Conservation (phyloP, 768 basidiomycete genomes). For the Amanita exitialis region DNA sequence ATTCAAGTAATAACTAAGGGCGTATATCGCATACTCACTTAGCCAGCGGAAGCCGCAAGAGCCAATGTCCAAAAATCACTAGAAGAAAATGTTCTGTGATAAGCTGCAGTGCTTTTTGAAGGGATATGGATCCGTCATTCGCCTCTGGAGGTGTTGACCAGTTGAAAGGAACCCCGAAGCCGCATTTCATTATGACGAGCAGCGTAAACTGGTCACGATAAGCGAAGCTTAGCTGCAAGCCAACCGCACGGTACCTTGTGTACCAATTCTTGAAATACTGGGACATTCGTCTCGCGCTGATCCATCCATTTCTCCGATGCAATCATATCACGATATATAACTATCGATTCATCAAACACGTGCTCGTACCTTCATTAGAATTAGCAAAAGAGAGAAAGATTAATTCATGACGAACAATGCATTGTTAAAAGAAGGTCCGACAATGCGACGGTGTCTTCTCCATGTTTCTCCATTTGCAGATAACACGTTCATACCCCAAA, state of each 20-base stretch:
- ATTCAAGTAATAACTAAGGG: not conserved
- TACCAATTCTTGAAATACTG: slow-evolving; percentile 22
- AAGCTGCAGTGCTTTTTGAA: slow-evolving; percentile 27
- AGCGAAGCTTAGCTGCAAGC: not conserved
- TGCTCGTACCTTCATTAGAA: slow-evolving; percentile 22
- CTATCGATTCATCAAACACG: slow-evolving; percentile 29
- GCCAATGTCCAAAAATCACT: not conserved
- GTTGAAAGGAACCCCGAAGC: slow-evolving; percentile 33
- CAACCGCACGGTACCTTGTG: slow-evolving; percentile 19
- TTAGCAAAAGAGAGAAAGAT: slow-evolving; percentile 1
- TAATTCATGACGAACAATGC: slow-evolving; percentile 19
- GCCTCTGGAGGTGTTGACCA: slow-evolving; percentile 29
- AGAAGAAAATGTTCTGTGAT: slow-evolving; percentile 20
- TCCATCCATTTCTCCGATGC: slow-evolving; percentile 23
- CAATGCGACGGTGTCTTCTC: slow-evolving; percentile 34
- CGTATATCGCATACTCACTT: slow-evolving; percentile 15
- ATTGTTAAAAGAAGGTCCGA: slow-evolving; percentile 34
- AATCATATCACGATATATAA: slow-evolving; percentile 31
- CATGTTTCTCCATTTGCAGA: slow-evolving; percentile 32
- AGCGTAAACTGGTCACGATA: slow-evolving; percentile 25
- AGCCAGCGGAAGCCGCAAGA: slow-evolving; percentile 15
- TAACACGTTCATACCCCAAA: slow-evolving; percentile 38
- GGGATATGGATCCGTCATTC: slow-evolving; percentile 25
- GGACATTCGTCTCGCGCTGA: slow-evolving; percentile 18
- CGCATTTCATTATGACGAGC: slow-evolving; percentile 33